A percentile compares a stretch with the other conserved stretches of the same genome.
These are phyloP conservation scores for Mycena venus DNA, from an alignment of 768 basidiomycete species.

Conservation along the genomic window DNA sequence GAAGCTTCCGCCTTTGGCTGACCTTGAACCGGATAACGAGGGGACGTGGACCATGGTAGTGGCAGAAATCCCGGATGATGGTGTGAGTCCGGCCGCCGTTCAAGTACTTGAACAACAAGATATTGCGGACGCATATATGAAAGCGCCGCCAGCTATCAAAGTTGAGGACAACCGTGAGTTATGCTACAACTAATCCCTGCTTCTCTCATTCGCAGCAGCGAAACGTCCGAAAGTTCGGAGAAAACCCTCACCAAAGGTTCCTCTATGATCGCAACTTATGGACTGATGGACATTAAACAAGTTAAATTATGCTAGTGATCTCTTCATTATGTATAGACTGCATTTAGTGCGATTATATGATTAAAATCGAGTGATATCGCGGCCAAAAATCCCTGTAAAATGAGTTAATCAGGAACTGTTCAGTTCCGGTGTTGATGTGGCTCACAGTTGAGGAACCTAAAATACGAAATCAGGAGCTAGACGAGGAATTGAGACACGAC, in stretches of 20 bases:
- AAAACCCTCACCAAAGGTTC: constrained; percentile 26
- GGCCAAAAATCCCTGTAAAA: constrained; percentile 78
- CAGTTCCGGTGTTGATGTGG: constrained; percentile 25
- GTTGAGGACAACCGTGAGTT: constrained; percentile 16
- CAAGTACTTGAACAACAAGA: constrained; percentile 57
- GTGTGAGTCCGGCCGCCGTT: constrained; percentile 32
- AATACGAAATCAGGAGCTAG: constrained; percentile 2
- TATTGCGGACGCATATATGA: constrained; percentile 51
- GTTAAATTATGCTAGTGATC: constrained; percentile 10
- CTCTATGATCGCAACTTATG: not conserved
- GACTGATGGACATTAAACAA: not conserved
- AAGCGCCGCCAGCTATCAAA: constrained; percentile 12
- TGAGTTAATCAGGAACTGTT: constrained; percentile 14
- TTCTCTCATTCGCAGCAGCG: constrained; percentile 29
- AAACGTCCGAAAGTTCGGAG: constrained; percentile 29
- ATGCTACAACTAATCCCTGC: not conserved
- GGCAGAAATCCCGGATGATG: constrained; percentile 42
- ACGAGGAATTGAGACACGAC: constrained; percentile 20
- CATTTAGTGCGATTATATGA: not conserved
- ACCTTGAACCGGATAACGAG: constrained; percentile 68
- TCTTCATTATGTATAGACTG: not conserved
- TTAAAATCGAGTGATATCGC: constrained; percentile 80
- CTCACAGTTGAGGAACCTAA: constrained; percentile 79
- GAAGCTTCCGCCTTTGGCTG: constrained; percentile 44
- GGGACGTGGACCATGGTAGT: constrained; percentile 66